Base-by-base conservation (phyloP, 257 asterid species). In the Penstemon eatonii region DNA sequence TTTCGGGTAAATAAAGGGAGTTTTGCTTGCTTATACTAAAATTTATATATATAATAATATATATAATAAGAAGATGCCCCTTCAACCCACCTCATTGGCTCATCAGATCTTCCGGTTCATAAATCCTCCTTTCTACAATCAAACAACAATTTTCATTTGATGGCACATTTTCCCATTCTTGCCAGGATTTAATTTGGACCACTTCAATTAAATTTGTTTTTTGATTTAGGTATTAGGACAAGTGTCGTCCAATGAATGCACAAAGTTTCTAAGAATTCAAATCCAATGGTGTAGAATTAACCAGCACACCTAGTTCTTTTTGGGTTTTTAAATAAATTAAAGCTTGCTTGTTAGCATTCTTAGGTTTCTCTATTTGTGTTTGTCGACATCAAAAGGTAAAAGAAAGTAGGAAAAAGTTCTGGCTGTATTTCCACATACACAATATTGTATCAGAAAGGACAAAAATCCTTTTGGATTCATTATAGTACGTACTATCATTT, bases 301-400 rank as follows among this genome's bases (percentile, higher is more conserved):
- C 72, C 79, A 80, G 67, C 78, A 47, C 61, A 60, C 15, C 52
- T 58, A 3, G 25, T n/a, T 37, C 25, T 50, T 7, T 37, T 69
- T 60, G 45, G 19, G 71, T 8, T 37, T 60, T 37, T 5, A 53
- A 52, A 4, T 45, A 67, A 64, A 38, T 75, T 19, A 15, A 15
- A 15, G 18, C 18, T 15, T 15, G 18, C 18, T 49, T 65, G 36
- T 61, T 57, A 53, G 49, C 15, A 4, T 38, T 38, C 39, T 57
- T 53, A 41, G 67, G 65, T 50, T 38, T 49, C 42, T 19, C 15
- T 55, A n/a, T 49, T 6, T 51, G 52, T 62, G 65, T 56, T 25
- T 50, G 47, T 72, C 58, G 74, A 55, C 79, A 66, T 61, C 59
- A 61, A 74, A 73, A 70, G 67, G 65, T 33, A 39, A 33, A n/a